A percentile compares a stretch with the other conserved stretches of the same genome.
Conservation (phyloP, 2,329 filamentous ascomycete genomes). For the Davidsoniella eucalypti region DNA sequence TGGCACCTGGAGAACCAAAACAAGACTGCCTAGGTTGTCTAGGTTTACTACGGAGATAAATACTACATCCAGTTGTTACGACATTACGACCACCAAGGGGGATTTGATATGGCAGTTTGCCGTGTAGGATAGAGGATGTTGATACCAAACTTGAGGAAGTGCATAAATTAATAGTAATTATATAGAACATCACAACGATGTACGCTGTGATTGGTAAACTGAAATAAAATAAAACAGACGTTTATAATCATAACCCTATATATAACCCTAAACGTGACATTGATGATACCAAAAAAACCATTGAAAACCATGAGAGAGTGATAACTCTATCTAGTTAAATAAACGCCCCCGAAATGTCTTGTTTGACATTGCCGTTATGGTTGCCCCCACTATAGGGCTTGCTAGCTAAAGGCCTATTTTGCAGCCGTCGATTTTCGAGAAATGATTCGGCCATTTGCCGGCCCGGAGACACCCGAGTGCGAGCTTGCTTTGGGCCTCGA, state of each 20-base stretch:
- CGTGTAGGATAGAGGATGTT: too few species aligned
- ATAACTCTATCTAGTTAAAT: conserved; percentile 2
- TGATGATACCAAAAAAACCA: not conserved
- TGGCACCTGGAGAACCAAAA: conserved; percentile 49
- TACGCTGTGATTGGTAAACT: not conserved
- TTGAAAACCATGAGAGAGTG: not conserved
- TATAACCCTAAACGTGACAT: not conserved
- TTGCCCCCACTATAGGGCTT: not conserved
- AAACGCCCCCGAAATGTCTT: conserved; percentile 11
- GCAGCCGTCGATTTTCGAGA: conserved; percentile 9
- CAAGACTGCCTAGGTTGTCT: not conserved
- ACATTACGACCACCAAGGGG: too few species aligned
- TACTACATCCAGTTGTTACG: too few species aligned
- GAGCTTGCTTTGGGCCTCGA: not conserved
- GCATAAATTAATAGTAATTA: not conserved
- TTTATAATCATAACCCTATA: not conserved
- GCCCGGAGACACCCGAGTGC: conserved; percentile 8
- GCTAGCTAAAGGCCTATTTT: not conserved
- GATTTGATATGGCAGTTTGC: too few species aligned
- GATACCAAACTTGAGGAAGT: not conserved
- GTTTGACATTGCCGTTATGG: not conserved
- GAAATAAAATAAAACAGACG: not conserved
- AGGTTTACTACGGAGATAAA: too few species aligned
- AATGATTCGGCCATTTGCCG: conserved; percentile 10
- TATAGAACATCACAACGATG: not conserved